A percentile compares a stretch with the other conserved stretches of the same genome.
Conservation (phyloP, 352 stramenopile species). For the Pythium brachiatum region DNA sequence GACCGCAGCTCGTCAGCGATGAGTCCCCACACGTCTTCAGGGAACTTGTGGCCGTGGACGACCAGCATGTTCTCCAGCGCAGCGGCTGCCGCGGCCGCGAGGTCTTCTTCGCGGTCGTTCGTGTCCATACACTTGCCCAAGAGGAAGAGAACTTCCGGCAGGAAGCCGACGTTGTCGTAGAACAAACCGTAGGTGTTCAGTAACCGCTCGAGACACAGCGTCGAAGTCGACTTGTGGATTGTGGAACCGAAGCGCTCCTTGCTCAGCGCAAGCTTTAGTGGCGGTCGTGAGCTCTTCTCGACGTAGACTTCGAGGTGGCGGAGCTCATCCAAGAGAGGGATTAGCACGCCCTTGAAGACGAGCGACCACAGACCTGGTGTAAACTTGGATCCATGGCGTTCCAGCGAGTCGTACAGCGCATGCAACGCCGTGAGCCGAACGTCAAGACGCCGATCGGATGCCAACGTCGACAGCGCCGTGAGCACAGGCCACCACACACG, state of each 20-base stretch:
- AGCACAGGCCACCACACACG: constrained; percentile 95
- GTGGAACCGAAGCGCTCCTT: constrained; percentile 22
- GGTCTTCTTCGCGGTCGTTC: constrained; percentile 60
- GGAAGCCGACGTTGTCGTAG: constrained; percentile 75
- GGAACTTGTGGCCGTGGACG: constrained; percentile 75
- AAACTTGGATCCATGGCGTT: constrained; percentile 70
- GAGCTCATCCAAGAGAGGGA: constrained; percentile 79
- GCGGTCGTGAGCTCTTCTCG: constrained; percentile 36
- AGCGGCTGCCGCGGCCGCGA: constrained; percentile 54
- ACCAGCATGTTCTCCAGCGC: constrained; percentile 71
- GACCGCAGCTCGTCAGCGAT: constrained; percentile 80
- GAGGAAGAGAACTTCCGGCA: constrained; percentile 75
- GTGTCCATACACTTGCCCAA: constrained; percentile 79
- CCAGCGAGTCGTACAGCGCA: constrained; percentile 71
- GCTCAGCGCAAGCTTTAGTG: constrained; percentile 43
- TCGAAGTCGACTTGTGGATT: constrained; percentile 47
- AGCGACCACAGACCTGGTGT: constrained; percentile 73
- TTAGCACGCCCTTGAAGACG: constrained; percentile 85
- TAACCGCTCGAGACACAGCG: constrained; percentile 61
- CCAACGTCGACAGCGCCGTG: constrained; percentile 93
- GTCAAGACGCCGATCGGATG: constrained; percentile 88
- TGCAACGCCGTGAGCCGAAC: constrained; percentile 79
- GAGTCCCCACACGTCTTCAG: constrained; percentile 74
- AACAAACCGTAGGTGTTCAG: constrained; percentile 75
- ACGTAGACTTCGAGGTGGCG: constrained; percentile 64